These are phyloP conservation scores for Cerioporus squamosus DNA, from an alignment of 1,284 basidiomycete species.

Conservation along the genomic window DNA sequence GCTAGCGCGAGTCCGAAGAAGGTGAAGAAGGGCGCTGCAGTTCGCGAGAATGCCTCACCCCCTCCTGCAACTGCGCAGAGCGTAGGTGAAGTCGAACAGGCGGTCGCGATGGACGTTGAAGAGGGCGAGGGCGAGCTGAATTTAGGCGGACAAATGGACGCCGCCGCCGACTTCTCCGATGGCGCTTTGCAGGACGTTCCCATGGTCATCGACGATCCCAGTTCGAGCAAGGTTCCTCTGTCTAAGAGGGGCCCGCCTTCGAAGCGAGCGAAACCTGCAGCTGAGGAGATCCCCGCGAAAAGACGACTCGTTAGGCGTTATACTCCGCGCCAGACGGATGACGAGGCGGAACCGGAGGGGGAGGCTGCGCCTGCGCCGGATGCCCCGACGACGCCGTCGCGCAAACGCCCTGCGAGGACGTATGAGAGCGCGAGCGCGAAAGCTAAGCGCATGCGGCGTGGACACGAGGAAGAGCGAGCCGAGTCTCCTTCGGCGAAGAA, in stretches of 20 bases:
- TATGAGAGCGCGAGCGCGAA: conserved; percentile 16
- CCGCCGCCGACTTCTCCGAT: conserved; percentile 31
- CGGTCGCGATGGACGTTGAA: conserved; percentile 16
- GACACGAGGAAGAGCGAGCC: background rate
- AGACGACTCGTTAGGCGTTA: conserved; percentile 20
- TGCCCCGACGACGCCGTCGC: background rate
- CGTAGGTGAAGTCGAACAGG: conserved; percentile 28
- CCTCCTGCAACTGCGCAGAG: conserved; percentile 23
- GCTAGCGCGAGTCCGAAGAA: conserved; percentile 21
- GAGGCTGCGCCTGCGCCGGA: background rate
- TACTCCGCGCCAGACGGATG: conserved; percentile 15
- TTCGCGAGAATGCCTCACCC: conserved; percentile 1
- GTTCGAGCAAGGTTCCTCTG: conserved; percentile 15
- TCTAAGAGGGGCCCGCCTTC: conserved; percentile 13
- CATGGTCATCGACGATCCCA: conserved; percentile 32
- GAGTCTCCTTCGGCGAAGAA: conserved; percentile 15
- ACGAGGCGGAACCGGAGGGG: conserved; percentile 7
- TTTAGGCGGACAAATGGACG: conserved; percentile 25
- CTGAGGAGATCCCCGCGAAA: conserved; percentile 2
- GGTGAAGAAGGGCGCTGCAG: conserved; percentile 12
- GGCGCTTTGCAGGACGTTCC: background rate
- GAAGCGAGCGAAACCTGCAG: conserved; percentile 5
- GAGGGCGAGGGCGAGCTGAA: conserved; percentile 23
- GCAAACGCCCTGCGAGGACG: conserved; percentile 10
- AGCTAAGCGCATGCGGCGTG: background rate